A percentile compares a stretch with the other conserved stretches of the same genome.
Evolutionary conservation across 75 land plant species (phyloP).

Genomic region (Larix kaempferi): DNA sequence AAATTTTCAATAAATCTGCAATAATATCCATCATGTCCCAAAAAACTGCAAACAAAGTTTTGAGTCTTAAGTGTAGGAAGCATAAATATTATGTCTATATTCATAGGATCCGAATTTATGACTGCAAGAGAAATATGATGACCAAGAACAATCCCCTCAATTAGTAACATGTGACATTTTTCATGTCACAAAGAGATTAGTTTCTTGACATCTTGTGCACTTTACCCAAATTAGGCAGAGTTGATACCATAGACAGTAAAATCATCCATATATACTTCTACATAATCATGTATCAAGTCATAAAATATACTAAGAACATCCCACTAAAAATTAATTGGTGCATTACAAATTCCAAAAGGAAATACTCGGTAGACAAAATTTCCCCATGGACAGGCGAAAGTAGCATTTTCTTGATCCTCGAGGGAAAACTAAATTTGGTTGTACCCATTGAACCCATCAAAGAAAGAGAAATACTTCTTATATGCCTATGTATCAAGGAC

Average conservation of each 20-base stretch:
- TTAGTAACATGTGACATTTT: too few relatives aligned
- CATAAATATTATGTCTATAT: neutral
- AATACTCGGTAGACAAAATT: neutral
- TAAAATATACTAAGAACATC: neutral
- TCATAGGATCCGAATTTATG: neutral
- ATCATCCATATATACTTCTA: neutral
- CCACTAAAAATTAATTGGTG: too few relatives aligned
- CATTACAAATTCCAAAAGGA: neutral
- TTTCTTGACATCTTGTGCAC: neutral
- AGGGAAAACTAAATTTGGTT: neutral
- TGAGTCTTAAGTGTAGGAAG: neutral
- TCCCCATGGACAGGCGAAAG: neutral
- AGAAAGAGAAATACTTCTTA: neutral
- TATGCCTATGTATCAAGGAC: too few relatives aligned
- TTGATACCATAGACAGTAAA: neutral
- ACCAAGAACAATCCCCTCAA: neutral
- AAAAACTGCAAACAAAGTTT: neutral
- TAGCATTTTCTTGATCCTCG: neutral
- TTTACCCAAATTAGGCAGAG: neutral
- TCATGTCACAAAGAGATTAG: too few relatives aligned
- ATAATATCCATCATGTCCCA: neutral
- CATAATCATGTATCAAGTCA: neutral
- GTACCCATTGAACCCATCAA: neutral
- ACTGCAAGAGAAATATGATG: neutral
- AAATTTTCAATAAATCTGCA: neutral